Percentiles rank a stretch among this genome's conserved stretches.
Evolutionary conservation across 2,329 filamentous ascomycete species (phyloP).

Genomic region (Venturiaceae sp.): DNA sequence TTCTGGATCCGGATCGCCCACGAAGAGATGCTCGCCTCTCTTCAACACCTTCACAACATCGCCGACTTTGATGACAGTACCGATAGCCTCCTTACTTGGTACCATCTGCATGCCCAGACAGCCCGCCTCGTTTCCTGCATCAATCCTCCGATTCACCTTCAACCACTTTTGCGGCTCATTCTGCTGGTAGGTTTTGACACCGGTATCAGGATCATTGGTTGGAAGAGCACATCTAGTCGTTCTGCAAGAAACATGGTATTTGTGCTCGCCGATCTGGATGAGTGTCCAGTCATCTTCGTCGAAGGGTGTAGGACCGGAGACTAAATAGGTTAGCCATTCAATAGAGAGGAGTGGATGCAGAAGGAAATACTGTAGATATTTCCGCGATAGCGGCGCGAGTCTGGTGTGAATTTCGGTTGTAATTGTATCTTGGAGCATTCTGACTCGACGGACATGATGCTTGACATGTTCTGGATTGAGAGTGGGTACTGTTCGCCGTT

Average conservation of each 20-base stretch:
- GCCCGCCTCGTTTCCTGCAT: conserved; percentile 45
- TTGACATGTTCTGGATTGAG: conserved; percentile 56
- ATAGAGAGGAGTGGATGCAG: not conserved
- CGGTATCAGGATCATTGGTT: conserved; percentile 56
- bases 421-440: conserved; percentile 27
- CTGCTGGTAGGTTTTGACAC: conserved; percentile 38
- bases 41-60: conserved; percentile 23
- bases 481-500: conserved; percentile 50
- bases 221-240: conserved; percentile 63
- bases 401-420: conserved; percentile 43
- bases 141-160: conserved; percentile 48
- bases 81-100: conserved; percentile 29
- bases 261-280: conserved; percentile 42
- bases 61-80: conserved; percentile 16
- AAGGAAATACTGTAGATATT: conserved; percentile 55
- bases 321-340: conserved; percentile 19
- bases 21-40: conserved; percentile 21
- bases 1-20: not conserved
- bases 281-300: conserved; percentile 62
- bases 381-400: conserved; percentile 56
- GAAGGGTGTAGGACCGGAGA: conserved; percentile 54
- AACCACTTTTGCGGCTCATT: conserved; percentile 50
- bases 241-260: conserved; percentile 49
- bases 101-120: conserved; percentile 60
- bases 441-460: conserved; percentile 50